phyloP scores from a whole-genome alignment of 306 rosid genomes.

The Alnus rubra region DNA sequence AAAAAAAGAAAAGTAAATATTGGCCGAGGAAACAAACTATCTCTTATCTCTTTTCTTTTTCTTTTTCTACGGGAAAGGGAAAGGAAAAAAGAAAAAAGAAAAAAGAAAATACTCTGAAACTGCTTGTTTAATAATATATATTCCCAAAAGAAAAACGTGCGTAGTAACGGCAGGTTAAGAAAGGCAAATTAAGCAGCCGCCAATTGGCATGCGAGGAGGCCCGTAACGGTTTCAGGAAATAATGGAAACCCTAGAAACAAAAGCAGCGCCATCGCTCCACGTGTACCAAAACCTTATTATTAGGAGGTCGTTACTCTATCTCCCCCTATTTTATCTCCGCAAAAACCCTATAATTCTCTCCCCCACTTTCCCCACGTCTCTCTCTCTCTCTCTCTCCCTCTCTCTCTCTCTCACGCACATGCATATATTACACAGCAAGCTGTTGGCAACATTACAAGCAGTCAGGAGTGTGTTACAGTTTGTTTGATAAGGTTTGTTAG shows the following conservation, averaged over 20 bases:
- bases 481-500: slow-evolving; percentile 20
- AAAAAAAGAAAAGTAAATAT: no score
- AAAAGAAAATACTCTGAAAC: no score
- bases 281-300: neutral
- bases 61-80: no score
- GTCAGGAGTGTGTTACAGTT: neutral
- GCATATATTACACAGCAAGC: neutral
- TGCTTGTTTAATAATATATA: no score
- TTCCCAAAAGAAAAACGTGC: neutral
- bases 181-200: neutral
- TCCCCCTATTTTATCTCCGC: neutral
- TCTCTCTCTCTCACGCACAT: neutral
- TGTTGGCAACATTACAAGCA: no score
- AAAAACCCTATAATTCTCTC: neutral
- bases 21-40: no score
- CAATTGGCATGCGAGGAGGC: neutral
- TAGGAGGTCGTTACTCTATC: neutral
- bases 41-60: no score
- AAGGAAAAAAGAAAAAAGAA: no score
- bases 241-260: neutral
- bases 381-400: neutral
- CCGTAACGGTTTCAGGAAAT: neutral
- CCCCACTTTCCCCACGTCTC: neutral
- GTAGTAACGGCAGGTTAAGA: neutral
- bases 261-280: neutral